A percentile compares a stretch with the other conserved stretches of the same genome.
phyloP scores from a whole-genome alignment of 495 filamentous ascomycete genomes.

The Zalerion maritima region DNA sequence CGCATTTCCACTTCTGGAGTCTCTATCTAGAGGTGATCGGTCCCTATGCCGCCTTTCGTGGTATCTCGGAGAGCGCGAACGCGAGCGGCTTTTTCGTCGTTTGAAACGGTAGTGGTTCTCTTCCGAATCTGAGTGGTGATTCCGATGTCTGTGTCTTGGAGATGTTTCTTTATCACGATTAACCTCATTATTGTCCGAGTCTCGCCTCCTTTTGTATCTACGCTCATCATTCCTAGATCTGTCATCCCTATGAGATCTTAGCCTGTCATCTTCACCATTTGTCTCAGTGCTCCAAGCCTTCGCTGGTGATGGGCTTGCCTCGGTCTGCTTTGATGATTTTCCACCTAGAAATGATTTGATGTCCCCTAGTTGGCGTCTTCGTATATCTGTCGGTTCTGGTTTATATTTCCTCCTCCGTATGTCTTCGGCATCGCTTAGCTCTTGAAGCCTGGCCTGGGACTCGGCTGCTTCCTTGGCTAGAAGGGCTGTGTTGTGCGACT shows the following conservation, averaged over 20 bases:
- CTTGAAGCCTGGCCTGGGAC: conserved; percentile 30
- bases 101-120: too few species aligned
- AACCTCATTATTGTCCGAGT: too few species aligned
- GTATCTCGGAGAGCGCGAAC: too few species aligned
- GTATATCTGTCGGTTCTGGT: conserved; percentile 25
- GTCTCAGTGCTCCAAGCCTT: too few species aligned
- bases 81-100: too few species aligned
- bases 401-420: conserved; percentile 23
- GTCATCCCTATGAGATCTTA: too few species aligned
- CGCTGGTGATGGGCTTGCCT: conserved; percentile 4
- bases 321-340: conserved; percentile 3
- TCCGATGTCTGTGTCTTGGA: too few species aligned
- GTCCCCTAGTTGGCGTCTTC: conserved; percentile 35
- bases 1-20: conserved; percentile 8
- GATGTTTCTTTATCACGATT: too few species aligned
- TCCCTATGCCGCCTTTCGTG: conserved; percentile 16
- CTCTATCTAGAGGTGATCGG: conserved; percentile 13
- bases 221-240: too few species aligned
- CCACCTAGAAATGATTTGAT: conserved; percentile 36
- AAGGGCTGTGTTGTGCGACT: conserved; percentile 78
- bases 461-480: conserved; percentile 63
- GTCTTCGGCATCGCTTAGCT: conserved; percentile 26
- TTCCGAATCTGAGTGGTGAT: too few species aligned
- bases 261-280: too few species aligned
- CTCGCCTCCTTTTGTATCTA: too few species aligned